A percentile compares a stretch with the other conserved stretches of the same genome.
Evolutionary conservation across 202 grass and related monocot genomes (phyloP).

Genomic region (Zizania palustris): DNA sequence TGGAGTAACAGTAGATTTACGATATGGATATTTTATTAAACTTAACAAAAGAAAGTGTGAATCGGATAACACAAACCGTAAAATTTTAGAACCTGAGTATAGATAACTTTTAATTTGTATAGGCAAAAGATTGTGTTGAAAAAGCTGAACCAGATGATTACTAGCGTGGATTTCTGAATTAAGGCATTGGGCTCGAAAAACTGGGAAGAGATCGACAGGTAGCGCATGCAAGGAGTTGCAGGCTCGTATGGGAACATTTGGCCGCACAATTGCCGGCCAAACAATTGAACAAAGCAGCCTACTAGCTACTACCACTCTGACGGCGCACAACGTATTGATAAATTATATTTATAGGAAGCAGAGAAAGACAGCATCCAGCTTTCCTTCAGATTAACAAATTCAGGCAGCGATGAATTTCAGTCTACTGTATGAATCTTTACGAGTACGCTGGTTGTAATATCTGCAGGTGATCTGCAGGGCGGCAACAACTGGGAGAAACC

Average conservation of each 20-base stretch:
- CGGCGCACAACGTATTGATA: background rate
- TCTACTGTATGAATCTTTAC: background rate
- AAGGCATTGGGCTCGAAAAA: background rate
- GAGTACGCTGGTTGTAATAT: background rate
- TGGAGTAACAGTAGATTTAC: no score
- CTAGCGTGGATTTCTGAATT: no score
- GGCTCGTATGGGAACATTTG: background rate
- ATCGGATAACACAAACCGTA: no score
- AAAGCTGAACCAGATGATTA: no score
- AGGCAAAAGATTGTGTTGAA: no score
- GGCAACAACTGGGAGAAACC: background rate
- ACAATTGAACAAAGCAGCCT: background rate
- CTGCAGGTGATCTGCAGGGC: background rate
- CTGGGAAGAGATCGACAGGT: background rate
- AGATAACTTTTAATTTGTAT: no score
- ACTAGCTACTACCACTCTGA: background rate
- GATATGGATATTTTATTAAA: no score
- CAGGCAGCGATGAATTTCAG: background rate
- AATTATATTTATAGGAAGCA: background rate
- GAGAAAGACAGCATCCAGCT: background rate
- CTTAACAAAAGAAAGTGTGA: no score
- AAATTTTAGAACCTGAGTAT: no score
- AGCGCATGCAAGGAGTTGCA: background rate
- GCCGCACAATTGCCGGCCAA: background rate
- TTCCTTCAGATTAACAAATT: constrained; percentile 4